Evolutionary conservation across 345 rosid genomes (phyloP).

Genomic region (Capsella bursapastoris): DNA sequence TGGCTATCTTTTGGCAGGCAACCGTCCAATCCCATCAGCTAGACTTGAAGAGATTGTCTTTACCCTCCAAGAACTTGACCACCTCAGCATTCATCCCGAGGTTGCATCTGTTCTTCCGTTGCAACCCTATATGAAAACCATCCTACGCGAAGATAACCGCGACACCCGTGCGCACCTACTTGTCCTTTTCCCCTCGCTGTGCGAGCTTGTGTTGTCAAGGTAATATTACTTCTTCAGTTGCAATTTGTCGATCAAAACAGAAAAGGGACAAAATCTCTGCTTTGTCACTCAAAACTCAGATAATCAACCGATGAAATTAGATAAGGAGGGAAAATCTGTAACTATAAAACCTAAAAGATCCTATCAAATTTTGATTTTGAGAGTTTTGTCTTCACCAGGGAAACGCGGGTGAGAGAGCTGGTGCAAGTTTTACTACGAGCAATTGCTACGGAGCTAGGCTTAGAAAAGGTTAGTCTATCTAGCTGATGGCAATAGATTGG

Average conservation of each 20-base stretch:
- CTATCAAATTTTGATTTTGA: constrained; percentile 6
- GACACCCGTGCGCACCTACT: constrained; percentile 68
- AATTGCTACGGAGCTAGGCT: constrained; percentile 64
- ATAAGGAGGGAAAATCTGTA: background rate
- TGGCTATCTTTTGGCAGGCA: constrained; percentile 53
- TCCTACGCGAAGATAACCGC: constrained; percentile 49
- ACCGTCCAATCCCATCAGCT: constrained; percentile 65
- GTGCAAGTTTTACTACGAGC: constrained; percentile 75
- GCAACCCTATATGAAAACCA: constrained; percentile 56
- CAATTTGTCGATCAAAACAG: background rate
- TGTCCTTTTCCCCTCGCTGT: constrained; percentile 82
- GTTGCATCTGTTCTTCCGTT: constrained; percentile 73
- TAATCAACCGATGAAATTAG: background rate
- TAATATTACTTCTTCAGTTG: constrained; percentile 36
- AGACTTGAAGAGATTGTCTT: constrained; percentile 82
- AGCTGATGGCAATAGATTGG: constrained; percentile 35
- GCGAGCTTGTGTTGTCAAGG: constrained; percentile 89
- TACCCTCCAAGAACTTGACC: constrained; percentile 71
- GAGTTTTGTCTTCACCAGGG: constrained; percentile 61
- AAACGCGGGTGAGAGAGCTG: constrained; percentile 73
- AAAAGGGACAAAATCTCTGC: constrained; percentile 10
- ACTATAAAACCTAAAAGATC: constrained; percentile 12
- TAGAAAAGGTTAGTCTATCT: constrained; percentile 54
- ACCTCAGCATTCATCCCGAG: constrained; percentile 66
- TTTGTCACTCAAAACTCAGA: background rate